A percentile compares a stretch with the other conserved stretches of the same genome.
Conservation (phyloP, 495 filamentous ascomycete species). For the Daldinia childiae region DNA sequence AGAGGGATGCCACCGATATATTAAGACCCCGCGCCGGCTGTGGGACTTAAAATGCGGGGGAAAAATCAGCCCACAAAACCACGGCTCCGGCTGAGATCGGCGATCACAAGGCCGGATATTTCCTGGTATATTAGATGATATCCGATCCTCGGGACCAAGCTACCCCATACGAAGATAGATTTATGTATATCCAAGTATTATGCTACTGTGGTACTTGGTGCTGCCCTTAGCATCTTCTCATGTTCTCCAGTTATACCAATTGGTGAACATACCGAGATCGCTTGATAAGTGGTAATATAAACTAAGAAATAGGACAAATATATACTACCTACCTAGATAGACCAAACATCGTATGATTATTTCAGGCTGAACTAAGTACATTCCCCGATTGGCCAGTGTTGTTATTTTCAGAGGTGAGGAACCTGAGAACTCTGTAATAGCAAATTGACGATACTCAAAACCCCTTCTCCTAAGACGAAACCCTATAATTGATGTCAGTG, state of each 20-base stretch:
- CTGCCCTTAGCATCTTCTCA: not conserved
- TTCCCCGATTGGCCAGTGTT: not conserved
- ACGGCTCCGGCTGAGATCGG: constrained; percentile 36
- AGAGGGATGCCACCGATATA: constrained; percentile 18
- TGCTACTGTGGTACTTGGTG: not conserved
- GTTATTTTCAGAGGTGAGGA: constrained; percentile 69
- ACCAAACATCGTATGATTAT: constrained; percentile 6
- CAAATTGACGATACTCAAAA: constrained; percentile 92
- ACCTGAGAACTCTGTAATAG: constrained; percentile 80
- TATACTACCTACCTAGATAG: constrained; percentile 9
- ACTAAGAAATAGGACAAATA: constrained; percentile 4
- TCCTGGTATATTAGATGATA: not conserved
- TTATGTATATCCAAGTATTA: not conserved
- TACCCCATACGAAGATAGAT: not conserved
- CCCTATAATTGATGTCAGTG: constrained; percentile 56
- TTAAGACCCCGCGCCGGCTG: constrained; percentile 35
- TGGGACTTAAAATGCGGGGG: constrained; percentile 32
- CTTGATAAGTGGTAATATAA: not conserved
- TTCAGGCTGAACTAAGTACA: not conserved
- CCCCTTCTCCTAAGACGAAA: constrained; percentile 92
- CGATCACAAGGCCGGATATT: constrained; percentile 3
- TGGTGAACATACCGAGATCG: not conserved
- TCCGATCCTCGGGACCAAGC: not conserved
- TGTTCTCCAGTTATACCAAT: not conserved
- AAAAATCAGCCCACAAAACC: constrained; percentile 13